These are phyloP conservation scores for Yarrowia sp. DNA, from an alignment of 805 yeast genomes.

Conservation along the genomic window DNA sequence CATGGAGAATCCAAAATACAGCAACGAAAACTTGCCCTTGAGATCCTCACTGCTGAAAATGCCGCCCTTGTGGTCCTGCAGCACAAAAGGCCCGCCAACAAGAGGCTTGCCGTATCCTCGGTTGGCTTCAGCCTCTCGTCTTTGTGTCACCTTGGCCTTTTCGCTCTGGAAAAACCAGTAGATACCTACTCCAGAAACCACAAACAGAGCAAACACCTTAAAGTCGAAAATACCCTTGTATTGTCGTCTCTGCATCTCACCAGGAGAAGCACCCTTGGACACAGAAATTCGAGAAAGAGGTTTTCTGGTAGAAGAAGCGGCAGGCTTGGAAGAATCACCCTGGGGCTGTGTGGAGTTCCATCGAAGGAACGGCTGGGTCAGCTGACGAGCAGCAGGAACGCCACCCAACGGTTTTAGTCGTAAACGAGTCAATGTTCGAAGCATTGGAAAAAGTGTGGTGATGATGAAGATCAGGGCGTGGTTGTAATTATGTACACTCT, in stretches of 20 bases:
- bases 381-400: not conserved
- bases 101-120: conserved; percentile 89
- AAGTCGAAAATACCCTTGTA: conserved; percentile 54
- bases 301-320: not conserved
- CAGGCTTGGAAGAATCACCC: not conserved
- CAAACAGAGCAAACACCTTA: conserved; percentile 70
- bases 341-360: conserved; percentile 24
- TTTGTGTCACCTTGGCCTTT: conserved; percentile 67
- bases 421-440: conserved; percentile 19
- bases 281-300: conserved; percentile 21
- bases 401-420: not conserved
- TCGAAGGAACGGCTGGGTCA: not conserved
- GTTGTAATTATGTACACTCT: not conserved
- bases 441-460: not conserved
- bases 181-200: conserved; percentile 66
- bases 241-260: conserved; percentile 36
- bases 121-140: conserved; percentile 77
- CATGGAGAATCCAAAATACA: conserved; percentile 96
- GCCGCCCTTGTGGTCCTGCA: conserved; percentile 67
- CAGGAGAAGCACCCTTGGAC: conserved; percentile 25
- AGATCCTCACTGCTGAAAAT: conserved; percentile 74
- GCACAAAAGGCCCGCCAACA: conserved; percentile 84
- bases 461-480: not conserved
- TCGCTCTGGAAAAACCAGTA: conserved; percentile 71
- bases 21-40: conserved; percentile 70